Percentiles rank a stretch among this genome's conserved stretches.
Evolutionary conservation across 441 rosid genomes (phyloP).

Genomic region (Gossypium schwendimanii): DNA sequence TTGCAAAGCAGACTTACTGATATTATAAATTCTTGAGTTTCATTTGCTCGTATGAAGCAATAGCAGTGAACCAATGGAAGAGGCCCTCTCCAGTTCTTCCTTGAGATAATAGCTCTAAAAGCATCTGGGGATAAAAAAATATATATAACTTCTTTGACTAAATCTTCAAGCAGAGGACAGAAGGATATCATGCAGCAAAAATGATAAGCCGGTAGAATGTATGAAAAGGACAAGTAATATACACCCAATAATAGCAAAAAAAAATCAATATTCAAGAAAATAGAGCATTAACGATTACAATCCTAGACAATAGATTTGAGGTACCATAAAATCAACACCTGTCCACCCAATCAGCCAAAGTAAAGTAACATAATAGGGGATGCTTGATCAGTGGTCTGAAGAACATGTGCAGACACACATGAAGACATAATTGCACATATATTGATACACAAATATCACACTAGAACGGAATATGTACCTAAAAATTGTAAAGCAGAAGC

Average conservation of each 20-base stretch:
- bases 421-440: neutral
- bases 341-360: neutral
- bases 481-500: slow-evolving; percentile 85
- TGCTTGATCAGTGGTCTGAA: neutral
- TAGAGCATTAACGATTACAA: neutral
- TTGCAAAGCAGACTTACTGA: slow-evolving; percentile 34
- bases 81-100: slow-evolving; percentile 60
- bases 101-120: slow-evolving; percentile 46
- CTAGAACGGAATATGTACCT: slow-evolving; percentile 30
- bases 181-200: neutral
- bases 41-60: slow-evolving; percentile 74
- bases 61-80: slow-evolving; percentile 83
- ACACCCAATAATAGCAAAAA: neutral
- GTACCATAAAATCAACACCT: neutral
- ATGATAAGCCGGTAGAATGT: neutral
- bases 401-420: neutral
- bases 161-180: neutral
- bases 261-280: neutral
- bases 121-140: slow-evolving; percentile 41
- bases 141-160: neutral
- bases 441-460: neutral
- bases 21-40: slow-evolving; percentile 51
- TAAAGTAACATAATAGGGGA: neutral
- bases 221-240: neutral
- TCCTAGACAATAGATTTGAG: neutral